Percentiles rank a stretch among this genome's conserved stretches.
Evolutionary conservation across 169 alveolate species (phyloP).

Genomic region (Plasmodium blacklocki): DNA sequence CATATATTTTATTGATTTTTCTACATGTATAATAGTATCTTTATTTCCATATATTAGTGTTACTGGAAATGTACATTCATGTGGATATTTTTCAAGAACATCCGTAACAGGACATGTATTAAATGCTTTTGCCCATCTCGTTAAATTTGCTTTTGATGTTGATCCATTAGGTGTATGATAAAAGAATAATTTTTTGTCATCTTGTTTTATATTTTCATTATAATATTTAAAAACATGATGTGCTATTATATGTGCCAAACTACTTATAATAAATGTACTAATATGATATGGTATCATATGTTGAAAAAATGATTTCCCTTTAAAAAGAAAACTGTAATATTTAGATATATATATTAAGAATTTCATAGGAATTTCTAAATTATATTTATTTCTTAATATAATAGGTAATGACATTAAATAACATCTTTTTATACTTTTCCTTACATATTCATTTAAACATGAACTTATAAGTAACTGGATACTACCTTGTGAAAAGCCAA

Average conservation of each 20-base stretch:
- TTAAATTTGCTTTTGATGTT: slow-evolving; percentile 26
- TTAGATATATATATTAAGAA: background rate
- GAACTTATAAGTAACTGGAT: slow-evolving; percentile 22
- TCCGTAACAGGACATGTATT: slow-evolving; percentile 27
- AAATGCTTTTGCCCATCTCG: slow-evolving; percentile 15
- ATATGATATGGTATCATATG: slow-evolving; percentile 9
- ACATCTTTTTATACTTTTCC: slow-evolving; percentile 20
- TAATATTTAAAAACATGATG: slow-evolving; percentile 12
- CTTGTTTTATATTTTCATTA: background rate
- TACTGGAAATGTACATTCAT: slow-evolving; percentile 27
- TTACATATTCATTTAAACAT: slow-evolving; percentile 24
- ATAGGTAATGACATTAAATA: slow-evolving; percentile 47
- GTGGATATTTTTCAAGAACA: slow-evolving; percentile 26
- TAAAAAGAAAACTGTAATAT: background rate
- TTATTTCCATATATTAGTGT: slow-evolving; percentile 37
- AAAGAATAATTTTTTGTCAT: slow-evolving; percentile 12
- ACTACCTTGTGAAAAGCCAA: slow-evolving; percentile 70
- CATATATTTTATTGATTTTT: slow-evolving; percentile 33
- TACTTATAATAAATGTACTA: background rate
- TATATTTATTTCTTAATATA: slow-evolving; percentile 2
- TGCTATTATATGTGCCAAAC: slow-evolving; percentile 12
- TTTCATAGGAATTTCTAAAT: slow-evolving; percentile 6
- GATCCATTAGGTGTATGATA: slow-evolving; percentile 40
- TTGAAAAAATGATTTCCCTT: background rate
- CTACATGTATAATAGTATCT: slow-evolving; percentile 19